These are phyloP conservation scores for Talaromyces sp. DNA, from an alignment of 2,329 filamentous ascomycete genomes.

Conservation along the genomic window DNA sequence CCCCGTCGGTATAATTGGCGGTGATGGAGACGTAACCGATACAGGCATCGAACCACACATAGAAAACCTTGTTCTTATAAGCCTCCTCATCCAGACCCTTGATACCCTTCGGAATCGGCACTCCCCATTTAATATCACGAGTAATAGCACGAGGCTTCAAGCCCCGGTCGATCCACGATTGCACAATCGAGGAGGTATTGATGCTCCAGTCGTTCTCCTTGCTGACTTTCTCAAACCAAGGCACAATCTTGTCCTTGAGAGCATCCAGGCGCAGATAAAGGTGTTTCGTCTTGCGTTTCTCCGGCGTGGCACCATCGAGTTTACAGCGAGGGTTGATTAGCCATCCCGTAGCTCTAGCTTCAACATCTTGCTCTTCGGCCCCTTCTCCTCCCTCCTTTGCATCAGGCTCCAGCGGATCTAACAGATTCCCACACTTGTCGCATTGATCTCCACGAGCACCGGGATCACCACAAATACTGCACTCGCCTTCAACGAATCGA, in stretches of 20 bases:
- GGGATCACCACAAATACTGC: conserved; percentile 52
- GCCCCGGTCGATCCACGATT: conserved; percentile 60
- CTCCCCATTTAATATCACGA: conserved; percentile 87
- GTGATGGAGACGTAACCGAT: conserved; percentile 96
- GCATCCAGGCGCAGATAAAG: conserved; percentile 83
- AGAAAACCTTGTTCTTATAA: conserved; percentile 75
- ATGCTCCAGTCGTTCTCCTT: conserved; percentile 57
- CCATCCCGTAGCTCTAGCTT: conserved; percentile 18
- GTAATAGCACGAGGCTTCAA: conserved; percentile 85
- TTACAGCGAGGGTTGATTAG: conserved; percentile 86
- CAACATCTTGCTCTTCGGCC: conserved; percentile 13
- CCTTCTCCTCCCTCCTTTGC: conserved; percentile 6
- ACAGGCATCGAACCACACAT: conserved; percentile 89
- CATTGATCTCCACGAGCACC: conserved; percentile 71
- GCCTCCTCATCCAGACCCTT: conserved; percentile 41
- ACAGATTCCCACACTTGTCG: conserved; percentile 66
- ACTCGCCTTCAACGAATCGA: conserved; percentile 55
- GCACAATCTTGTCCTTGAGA: conserved; percentile 68
- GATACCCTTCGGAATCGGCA: conserved; percentile 45
- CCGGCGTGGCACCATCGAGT: conserved; percentile 75
- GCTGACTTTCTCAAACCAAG: conserved; percentile 70
- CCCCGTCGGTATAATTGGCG: conserved; percentile 68
- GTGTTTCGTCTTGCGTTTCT: conserved; percentile 79
- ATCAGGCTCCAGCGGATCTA: conserved; percentile 61
- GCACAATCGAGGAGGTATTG: conserved; percentile 42